Evolutionary conservation across 768 basidiomycete genomes (phyloP).

Genomic region (Candolleomyces aberdarensis): DNA sequence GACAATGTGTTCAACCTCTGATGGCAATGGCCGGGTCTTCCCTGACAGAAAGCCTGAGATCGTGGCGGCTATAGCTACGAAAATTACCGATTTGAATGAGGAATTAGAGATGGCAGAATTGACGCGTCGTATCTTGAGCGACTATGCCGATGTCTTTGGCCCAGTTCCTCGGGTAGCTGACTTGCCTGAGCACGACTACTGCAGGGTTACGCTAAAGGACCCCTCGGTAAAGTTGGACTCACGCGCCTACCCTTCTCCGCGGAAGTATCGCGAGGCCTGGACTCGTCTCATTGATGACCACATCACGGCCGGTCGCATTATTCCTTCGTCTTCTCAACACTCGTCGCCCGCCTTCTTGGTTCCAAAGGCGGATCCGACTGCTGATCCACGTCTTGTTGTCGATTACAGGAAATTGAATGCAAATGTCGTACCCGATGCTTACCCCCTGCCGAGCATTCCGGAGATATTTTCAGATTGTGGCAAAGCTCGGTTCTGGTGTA

Average conservation of each 20-base stretch:
- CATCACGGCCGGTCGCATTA: slow-evolving; percentile 23
- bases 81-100: slow-evolving; percentile 22
- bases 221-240: slow-evolving; percentile 18
- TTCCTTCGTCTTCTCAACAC: slow-evolving; percentile 21
- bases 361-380: slow-evolving; percentile 25
- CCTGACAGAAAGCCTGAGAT: too few relatives aligned
- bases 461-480: slow-evolving; percentile 33
- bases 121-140: background rate
- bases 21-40: too few relatives aligned
- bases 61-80: too few relatives aligned
- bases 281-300: slow-evolving; percentile 27
- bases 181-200: slow-evolving; percentile 19
- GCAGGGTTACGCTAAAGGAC: slow-evolving; percentile 24
- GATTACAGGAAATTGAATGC: slow-evolving; percentile 30
- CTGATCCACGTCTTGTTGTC: slow-evolving; percentile 32
- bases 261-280: slow-evolving; percentile 26
- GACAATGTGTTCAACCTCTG: too few relatives aligned
- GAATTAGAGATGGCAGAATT: slow-evolving; percentile 30
- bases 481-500: slow-evolving; percentile 28
- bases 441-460: slow-evolving; percentile 25
- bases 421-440: slow-evolving; percentile 25
- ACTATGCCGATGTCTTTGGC: background rate
- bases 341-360: slow-evolving; percentile 36
- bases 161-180: slow-evolving; percentile 14
- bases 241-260: slow-evolving; percentile 10